phyloP scores from a whole-genome alignment of 2,329 filamentous ascomycete genomes.

The Epicoccum nigrum region DNA sequence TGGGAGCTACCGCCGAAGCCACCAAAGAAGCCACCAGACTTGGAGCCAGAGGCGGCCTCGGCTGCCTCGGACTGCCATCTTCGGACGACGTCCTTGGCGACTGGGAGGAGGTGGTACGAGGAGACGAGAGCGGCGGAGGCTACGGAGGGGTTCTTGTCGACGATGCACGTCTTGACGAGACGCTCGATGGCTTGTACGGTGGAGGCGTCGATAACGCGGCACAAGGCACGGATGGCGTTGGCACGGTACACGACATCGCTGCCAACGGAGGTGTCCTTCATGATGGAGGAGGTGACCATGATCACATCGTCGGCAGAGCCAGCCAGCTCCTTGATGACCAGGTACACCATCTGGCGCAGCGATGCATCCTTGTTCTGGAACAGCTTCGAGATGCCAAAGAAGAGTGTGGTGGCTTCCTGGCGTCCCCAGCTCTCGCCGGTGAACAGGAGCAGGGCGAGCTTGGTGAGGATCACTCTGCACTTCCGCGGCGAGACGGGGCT shows the following conservation, averaged over 20 bases:
- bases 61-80: conserved; percentile 99
- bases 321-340: conserved; percentile 97
- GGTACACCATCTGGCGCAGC: conserved; percentile 97
- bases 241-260: conserved; percentile 84
- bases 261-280: conserved; percentile 97
- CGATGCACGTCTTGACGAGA: conserved; percentile 98
- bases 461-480: conserved; percentile 92
- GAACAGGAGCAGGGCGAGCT: conserved; percentile 94
- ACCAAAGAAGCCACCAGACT: conserved; percentile 89
- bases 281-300: conserved; percentile 99
- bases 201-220: conserved; percentile 92
- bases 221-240: conserved; percentile 93
- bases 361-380: conserved; percentile 99
- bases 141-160: conserved; percentile 97
- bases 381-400: conserved; percentile 96
- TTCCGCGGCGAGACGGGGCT: conserved; percentile 94
- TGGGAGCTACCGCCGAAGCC: conserved; percentile 85
- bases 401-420: conserved; percentile 95
- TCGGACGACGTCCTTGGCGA: conserved; percentile 91
- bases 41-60: conserved; percentile 88
- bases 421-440: conserved; percentile 96
- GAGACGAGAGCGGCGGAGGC: conserved; percentile 95
- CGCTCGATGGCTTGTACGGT: conserved; percentile 98
- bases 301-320: conserved; percentile 97
- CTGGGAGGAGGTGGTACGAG: conserved; percentile 95